Conservation (phyloP, 805 yeast species). For the Lipomyces kockii region DNA sequence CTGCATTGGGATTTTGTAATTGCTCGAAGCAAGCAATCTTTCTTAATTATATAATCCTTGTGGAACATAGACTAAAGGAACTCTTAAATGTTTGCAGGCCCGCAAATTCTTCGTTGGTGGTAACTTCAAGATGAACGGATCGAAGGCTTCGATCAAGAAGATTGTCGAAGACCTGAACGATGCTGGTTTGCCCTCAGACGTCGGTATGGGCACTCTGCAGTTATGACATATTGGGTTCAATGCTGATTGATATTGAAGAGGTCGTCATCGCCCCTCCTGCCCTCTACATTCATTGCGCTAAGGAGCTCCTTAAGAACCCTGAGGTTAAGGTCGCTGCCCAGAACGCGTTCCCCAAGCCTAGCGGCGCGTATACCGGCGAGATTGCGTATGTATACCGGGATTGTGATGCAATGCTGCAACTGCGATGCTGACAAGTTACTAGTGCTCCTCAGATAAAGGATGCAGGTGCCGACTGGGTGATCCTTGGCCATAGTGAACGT, state of each 20-base stretch:
- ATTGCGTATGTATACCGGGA: conserved; percentile 52
- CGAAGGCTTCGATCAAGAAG: conserved; percentile 78
- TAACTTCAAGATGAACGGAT: conserved; percentile 98
- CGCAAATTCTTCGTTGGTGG: conserved; percentile 98
- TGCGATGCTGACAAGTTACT: neutral
- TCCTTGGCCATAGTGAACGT: conserved; percentile 98
- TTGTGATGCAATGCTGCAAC: neutral
- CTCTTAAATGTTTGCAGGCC: conserved; percentile 52
- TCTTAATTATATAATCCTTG: neutral
- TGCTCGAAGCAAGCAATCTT: neutral
- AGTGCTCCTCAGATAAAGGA: conserved; percentile 82
- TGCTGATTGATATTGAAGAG: conserved; percentile 44
- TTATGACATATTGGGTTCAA: neutral
- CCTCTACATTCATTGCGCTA: conserved; percentile 82
- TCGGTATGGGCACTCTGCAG: conserved; percentile 48
- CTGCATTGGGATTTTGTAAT: too few species aligned
- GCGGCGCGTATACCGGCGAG: conserved; percentile 99
- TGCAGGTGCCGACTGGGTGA: conserved; percentile 90
- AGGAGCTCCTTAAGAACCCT: conserved; percentile 63
- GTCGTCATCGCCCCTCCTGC: conserved; percentile 97
- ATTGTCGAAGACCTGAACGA: conserved; percentile 84
- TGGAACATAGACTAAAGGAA: neutral
- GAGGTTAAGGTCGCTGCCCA: conserved; percentile 87
- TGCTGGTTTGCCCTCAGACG: conserved; percentile 73
- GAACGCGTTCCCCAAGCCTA: conserved; percentile 81